Evolutionary conservation across 768 basidiomycete species (phyloP), one percentile per base, ranked within the genome.

Genomic region (Ramaria sp.): DNA sequence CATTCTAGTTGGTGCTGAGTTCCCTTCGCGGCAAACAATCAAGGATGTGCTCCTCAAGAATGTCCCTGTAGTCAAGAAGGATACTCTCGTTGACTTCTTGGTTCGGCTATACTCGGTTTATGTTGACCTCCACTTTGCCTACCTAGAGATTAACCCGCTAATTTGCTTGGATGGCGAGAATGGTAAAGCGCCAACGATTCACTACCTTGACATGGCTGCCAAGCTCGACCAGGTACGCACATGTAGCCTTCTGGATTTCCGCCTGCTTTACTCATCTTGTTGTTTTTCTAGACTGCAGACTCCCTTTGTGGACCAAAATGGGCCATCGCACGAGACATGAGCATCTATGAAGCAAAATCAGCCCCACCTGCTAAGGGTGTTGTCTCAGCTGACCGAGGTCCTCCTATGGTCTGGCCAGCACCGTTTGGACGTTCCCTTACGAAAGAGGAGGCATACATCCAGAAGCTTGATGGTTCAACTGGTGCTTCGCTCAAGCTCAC

Each of bases 111-210:
- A 99, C 81, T 84, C 85, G 59, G 92, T 97, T 64, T 98, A 98
- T 69, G 94, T 93, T 61, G 93, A 99, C 69, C 86, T 98, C 51
- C 96, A 99, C 78, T 99, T 97, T 67, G 92, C 96, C 20, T 98
- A 99, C 75, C 90, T 99, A 65, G 95, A 98, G 73, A 99, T 99
- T 72, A 99, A 98, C 79, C 96, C 96, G 41, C 82, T 99, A 53
- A 85, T 98, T 65, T 88, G 90, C 66, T 83, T 97, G 63, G 93
- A 96, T 67, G 83, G 78, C 55, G 82, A 78, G 59, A 72, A 76
- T 61, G 77, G 77, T 62, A 81, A 79, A 57, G 73, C 83, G 59
- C 83, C 85, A 39, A 81, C 80, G 59, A 91, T 98, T 63, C 85
- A 87, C 71, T 97, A 93, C 74, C 85, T 99, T 59, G 95, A 99